Base-by-base conservation (phyloP, 352 stramenopile genomes). In the Pythium aquatile region DNA sequence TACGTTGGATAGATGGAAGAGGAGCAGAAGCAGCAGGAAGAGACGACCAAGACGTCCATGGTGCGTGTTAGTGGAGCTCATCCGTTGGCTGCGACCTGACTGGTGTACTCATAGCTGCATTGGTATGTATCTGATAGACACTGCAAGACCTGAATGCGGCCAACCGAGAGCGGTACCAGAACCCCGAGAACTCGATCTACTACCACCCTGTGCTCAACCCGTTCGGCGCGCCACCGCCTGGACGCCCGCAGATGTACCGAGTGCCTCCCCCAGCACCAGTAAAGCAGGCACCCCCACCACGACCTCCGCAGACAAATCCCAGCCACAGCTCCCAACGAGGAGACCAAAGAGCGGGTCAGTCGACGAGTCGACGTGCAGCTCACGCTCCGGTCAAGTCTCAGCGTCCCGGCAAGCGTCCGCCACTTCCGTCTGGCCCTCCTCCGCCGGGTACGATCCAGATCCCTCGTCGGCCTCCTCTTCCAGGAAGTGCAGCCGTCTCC, bases 201-300 rank as follows among this genome's bases (percentile, higher is more conserved):
- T 93, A 91, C 53, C 81, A 93, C 46, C 81, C 81, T n/a, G 88
- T 81, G 20, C 55, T 93, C 9, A 93, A 93, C 35, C 83, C 83
- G 1, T 93, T 91, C 29, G 83, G 83, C 20, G 81, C 83, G 1
- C 83, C 83, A 7, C 83, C 83, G 1, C 83, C 83, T 24, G 83
- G 83, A 14, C 73, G 70, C 30, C 81, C 83, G 7, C 81, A 93
- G 33, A 77, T 72, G 70, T 93, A 88, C 62, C 77, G 72, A 14
- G 68, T 78, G 2, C 71, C 73, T 33, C 69, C 76, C 11, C 46
- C 68, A 52, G 30, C 42, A 10, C 26, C 66, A 47, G 53, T 56
- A 29, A 26, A 53, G 11, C 61, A 60, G 55, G 61, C 53, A 26
- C 60, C 28, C 40, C 5, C 44, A 11, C 7, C 57, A 37, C 28